These are phyloP conservation scores for Plasmopara muralis DNA, from an alignment of 352 stramenopile species.

Conservation along the genomic window DNA sequence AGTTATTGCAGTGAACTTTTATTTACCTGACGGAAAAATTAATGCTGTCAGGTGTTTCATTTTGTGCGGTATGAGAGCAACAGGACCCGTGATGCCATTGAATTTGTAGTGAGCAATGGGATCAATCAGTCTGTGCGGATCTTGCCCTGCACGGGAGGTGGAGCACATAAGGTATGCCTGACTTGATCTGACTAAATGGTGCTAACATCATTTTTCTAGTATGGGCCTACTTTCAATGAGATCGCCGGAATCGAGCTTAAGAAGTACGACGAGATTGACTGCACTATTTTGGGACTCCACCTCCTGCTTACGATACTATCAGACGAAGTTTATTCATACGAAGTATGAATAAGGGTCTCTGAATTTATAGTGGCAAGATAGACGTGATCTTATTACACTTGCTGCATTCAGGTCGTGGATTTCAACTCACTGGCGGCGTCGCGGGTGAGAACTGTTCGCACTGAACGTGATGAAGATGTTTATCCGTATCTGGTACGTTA, in stretches of 20 bases:
- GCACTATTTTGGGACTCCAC: conserved; percentile 95
- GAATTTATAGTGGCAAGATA: not conserved
- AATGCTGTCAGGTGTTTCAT: conserved; percentile 82
- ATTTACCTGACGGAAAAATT: not conserved
- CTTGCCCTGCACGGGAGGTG: conserved; percentile 74
- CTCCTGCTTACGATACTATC: conserved; percentile 93
- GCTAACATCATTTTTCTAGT: conserved; percentile 29
- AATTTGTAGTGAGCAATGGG: conserved; percentile 68
- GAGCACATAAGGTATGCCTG: conserved; percentile 67
- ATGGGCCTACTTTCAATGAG: conserved; percentile 59
- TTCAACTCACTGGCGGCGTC: conserved; percentile 68
- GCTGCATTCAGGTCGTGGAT: conserved; percentile 53
- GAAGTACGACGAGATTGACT: conserved; percentile 93
- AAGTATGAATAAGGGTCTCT: conserved; percentile 38
- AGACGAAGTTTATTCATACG: conserved; percentile 98
- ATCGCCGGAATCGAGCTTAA: conserved; percentile 78
- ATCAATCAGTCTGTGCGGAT: conserved; percentile 77
- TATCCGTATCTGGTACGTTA: conserved; percentile 77
- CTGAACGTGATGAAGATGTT: conserved; percentile 69
- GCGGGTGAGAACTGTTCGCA: conserved; percentile 70
- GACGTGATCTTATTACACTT: conserved; percentile 5
- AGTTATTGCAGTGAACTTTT: not conserved
- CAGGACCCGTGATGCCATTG: conserved; percentile 65
- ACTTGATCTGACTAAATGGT: not conserved
- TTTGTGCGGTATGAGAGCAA: conserved; percentile 89